Percentiles rank a stretch among this genome's conserved stretches.
These are phyloP conservation scores for Eimeria brunetti DNA, from an alignment of 169 alveolate species.

Conservation along the genomic window DNA sequence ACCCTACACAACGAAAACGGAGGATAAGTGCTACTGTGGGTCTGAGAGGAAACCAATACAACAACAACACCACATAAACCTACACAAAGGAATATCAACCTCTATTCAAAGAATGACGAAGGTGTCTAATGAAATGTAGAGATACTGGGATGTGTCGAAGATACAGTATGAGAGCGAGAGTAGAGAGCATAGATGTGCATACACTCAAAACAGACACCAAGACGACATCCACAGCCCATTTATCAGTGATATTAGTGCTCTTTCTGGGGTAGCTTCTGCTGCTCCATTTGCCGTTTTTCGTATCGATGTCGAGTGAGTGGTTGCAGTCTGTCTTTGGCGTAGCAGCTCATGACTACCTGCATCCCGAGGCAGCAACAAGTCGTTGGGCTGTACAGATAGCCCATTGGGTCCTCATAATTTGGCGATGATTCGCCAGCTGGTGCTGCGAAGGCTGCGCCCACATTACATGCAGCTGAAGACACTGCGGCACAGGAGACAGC, in stretches of 20 bases:
- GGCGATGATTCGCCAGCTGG: constrained; percentile 84
- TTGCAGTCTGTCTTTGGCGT: constrained; percentile 89
- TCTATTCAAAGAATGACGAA: too few species aligned
- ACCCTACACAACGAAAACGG: too few species aligned
- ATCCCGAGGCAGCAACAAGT: constrained; percentile 90
- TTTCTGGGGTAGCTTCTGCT: background rate
- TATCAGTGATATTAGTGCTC: too few species aligned
- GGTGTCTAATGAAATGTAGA: too few species aligned
- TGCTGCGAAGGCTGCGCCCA: constrained; percentile 80
- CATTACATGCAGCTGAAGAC: constrained; percentile 87
- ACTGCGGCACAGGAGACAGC: constrained; percentile 90
- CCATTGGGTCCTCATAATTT: constrained; percentile 86
- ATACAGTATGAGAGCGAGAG: too few species aligned
- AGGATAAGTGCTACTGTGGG: too few species aligned
- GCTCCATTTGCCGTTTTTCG: background rate
- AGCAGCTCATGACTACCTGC: constrained; percentile 87
- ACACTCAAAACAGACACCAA: too few species aligned
- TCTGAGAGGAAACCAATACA: too few species aligned
- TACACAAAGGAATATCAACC: too few species aligned
- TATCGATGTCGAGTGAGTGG: constrained; percentile 88
- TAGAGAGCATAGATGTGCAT: too few species aligned
- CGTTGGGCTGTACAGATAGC: constrained; percentile 82
- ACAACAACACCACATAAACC: too few species aligned
- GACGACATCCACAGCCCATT: background rate
- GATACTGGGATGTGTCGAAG: too few species aligned